These are phyloP conservation scores for Coniochaeta prunicola DNA, from an alignment of 2,329 filamentous ascomycete species.

Conservation along the genomic window DNA sequence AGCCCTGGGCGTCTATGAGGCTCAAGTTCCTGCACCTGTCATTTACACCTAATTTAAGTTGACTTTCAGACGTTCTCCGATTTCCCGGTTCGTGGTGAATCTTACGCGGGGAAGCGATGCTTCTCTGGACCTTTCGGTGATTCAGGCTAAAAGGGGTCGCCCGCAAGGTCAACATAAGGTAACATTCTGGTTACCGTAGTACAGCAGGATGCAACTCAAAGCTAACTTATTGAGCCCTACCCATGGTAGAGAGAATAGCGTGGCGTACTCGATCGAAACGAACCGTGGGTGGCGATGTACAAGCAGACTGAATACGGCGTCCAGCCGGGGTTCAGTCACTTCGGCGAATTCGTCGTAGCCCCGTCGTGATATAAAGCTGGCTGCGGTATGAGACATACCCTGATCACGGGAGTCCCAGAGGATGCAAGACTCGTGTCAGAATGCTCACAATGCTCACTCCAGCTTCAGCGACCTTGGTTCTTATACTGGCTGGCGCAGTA, in stretches of 20 bases:
- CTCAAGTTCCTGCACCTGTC: not conserved
- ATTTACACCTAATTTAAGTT: not conserved
- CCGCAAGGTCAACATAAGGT: not conserved
- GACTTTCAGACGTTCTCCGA: not conserved
- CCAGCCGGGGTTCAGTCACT: not conserved
- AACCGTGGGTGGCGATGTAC: not conserved
- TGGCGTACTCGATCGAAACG: not conserved
- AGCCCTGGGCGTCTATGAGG: not conserved
- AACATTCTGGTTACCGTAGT: not conserved
- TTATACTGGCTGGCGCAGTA: conserved; percentile 10
- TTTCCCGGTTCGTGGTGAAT: not conserved
- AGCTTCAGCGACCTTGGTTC: conserved; percentile 6
- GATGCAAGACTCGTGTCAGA: not conserved
- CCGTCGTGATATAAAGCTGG: not conserved
- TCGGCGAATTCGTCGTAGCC: not conserved
- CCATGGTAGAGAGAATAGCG: not conserved
- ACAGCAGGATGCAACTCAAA: not conserved
- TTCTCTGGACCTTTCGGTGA: not conserved
- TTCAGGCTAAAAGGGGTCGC: not conserved
- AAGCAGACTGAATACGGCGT: not conserved
- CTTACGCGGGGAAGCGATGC: not conserved
- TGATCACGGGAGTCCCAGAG: not conserved
- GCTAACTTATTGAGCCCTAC: not conserved
- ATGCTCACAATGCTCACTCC: conserved; percentile 13
- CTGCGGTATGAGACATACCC: not conserved